A percentile compares a stretch with the other conserved stretches of the same genome.
Evolutionary conservation across 2,329 filamentous ascomycete genomes (phyloP).

Genomic region (Tolypocladium inflatum): DNA sequence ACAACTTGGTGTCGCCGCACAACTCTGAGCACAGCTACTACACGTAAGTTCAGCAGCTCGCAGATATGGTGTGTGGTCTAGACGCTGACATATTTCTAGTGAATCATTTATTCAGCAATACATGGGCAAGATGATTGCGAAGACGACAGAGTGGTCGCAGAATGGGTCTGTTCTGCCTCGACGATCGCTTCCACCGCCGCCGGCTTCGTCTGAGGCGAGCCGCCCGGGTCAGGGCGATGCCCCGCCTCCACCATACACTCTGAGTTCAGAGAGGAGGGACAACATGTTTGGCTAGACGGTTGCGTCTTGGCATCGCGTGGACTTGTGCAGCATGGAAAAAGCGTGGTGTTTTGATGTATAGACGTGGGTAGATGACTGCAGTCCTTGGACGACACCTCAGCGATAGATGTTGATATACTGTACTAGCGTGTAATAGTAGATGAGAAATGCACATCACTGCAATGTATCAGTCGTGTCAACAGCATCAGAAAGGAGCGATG

Average conservation of each 20-base stretch:
- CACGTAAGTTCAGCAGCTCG: constrained; percentile 39
- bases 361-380: not conserved
- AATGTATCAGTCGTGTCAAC: not conserved
- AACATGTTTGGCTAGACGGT: constrained; percentile 6
- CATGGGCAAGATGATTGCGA: constrained; percentile 58
- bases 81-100: constrained; percentile 21
- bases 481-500: not conserved
- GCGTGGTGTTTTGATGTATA: not conserved
- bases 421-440: not conserved
- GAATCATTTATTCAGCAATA: constrained; percentile 73
- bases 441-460: not conserved
- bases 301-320: not conserved
- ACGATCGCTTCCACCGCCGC: constrained; percentile 2
- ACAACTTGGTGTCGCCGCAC: constrained; percentile 78
- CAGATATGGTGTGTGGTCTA: not conserved
- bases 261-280: constrained; percentile 3
- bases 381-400: not conserved
- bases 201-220: not conserved
- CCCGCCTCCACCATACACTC: constrained; percentile 14
- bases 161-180: not conserved
- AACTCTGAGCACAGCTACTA: constrained; percentile 75
- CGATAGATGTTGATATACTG: not conserved
- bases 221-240: constrained; percentile 4
- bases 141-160: constrained; percentile 30
- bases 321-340: constrained; percentile 2